These are phyloP conservation scores for Zopfia rhizophila DNA, from an alignment of 2,329 filamentous ascomycete species.

Conservation along the genomic window DNA sequence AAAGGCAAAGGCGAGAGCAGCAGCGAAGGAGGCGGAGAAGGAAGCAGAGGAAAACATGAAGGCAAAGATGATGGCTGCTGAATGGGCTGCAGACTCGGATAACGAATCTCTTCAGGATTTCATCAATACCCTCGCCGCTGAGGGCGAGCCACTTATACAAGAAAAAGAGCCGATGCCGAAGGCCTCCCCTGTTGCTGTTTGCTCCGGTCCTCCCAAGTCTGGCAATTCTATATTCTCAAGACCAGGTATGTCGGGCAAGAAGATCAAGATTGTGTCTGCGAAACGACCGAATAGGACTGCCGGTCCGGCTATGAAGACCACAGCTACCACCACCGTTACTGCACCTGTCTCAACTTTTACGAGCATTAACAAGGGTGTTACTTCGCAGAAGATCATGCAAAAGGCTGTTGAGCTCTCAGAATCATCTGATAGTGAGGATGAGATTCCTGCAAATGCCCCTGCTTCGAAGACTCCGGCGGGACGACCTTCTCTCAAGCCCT, in stretches of 20 bases:
- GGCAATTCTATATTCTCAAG: constrained; percentile 41
- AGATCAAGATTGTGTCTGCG: constrained; percentile 46
- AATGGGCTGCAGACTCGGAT: constrained; percentile 41
- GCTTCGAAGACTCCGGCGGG: constrained; percentile 29
- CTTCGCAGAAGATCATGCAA: constrained; percentile 15
- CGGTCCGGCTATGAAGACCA: constrained; percentile 13
- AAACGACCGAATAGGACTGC: constrained; percentile 25
- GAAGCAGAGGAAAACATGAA: constrained; percentile 48
- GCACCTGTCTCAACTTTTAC: constrained; percentile 29
- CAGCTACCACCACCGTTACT: constrained; percentile 23
- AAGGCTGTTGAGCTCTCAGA: constrained; percentile 34
- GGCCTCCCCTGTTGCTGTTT: constrained; percentile 10
- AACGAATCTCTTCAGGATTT: constrained; percentile 38
- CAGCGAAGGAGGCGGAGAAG: constrained; percentile 41
- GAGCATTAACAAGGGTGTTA: constrained; percentile 20
- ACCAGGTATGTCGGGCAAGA: constrained; percentile 44
- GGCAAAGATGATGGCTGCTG: constrained; percentile 46
- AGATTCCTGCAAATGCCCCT: constrained; percentile 44
- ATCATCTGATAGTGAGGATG: constrained; percentile 44
- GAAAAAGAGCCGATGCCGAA: constrained; percentile 5
- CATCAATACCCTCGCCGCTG: constrained; percentile 35
- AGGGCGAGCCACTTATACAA: constrained; percentile 26
- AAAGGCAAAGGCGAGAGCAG: constrained; percentile 26
- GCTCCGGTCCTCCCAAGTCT: constrained; percentile 28
- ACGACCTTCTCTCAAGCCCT: constrained; percentile 16